A percentile compares a stretch with the other conserved stretches of the same genome.
phyloP scores from a whole-genome alignment of 495 filamentous ascomycete genomes.

The Penicillium diatomitis region DNA sequence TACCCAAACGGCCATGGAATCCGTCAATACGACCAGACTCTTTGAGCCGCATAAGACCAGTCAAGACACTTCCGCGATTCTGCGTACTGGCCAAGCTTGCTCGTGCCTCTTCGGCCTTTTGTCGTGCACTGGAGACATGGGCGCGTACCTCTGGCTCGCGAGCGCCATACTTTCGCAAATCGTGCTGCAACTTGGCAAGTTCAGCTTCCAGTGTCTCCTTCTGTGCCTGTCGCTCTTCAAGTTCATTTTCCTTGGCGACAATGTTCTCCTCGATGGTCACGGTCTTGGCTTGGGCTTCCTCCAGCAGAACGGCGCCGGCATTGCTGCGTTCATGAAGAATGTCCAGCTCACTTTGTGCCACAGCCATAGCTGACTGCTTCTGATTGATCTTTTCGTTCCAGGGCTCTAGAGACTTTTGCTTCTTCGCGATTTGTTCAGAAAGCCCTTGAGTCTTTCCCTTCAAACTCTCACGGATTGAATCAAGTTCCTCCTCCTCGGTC shows the following conservation, averaged over 20 bases:
- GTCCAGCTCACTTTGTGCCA: conserved; percentile 87
- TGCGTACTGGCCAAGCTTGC: conserved; percentile 81
- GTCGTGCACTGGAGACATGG: conserved; percentile 76
- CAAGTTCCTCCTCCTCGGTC: conserved; percentile 72
- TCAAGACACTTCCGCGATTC: conserved; percentile 85
- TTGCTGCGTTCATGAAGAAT: conserved; percentile 84
- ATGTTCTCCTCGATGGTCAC: conserved; percentile 59
- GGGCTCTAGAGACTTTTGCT: conserved; percentile 90
- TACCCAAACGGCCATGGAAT: conserved; percentile 91
- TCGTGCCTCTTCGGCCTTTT: conserved; percentile 91
- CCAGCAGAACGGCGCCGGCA: conserved; percentile 69
- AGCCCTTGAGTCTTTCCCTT: conserved; percentile 94
- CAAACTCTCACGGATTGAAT: conserved; percentile 66
- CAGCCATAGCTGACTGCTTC: conserved; percentile 86
- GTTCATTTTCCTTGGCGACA: conserved; percentile 58
- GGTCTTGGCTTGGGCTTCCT: conserved; percentile 79
- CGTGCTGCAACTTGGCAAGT: conserved; percentile 54
- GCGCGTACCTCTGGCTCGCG: conserved; percentile 73
- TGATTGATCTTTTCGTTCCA: conserved; percentile 96
- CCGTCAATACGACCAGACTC: conserved; percentile 94
- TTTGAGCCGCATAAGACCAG: conserved; percentile 84
- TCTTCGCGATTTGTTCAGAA: conserved; percentile 81
- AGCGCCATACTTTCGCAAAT: conserved; percentile 59
- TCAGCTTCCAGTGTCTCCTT: conserved; percentile 67
- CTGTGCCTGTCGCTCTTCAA: conserved; percentile 65